Conservation (phyloP, 2,329 filamentous ascomycete genomes). For the Ophiocordyceps camponoti-rufipedis region DNA sequence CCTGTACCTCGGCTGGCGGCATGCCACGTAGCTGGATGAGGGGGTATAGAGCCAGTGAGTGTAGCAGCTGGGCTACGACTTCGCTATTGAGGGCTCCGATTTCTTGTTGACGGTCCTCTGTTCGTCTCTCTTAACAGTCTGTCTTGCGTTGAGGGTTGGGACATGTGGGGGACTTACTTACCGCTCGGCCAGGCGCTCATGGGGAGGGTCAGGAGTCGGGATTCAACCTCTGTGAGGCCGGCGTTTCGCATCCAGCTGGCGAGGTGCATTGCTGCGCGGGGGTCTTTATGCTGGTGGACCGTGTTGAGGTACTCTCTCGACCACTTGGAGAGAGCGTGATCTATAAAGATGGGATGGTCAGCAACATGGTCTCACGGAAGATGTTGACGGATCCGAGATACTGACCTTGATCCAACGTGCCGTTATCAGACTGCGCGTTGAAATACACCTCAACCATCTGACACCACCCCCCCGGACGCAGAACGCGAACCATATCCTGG, state of each 20-base stretch:
- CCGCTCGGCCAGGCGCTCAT: constrained; percentile 53
- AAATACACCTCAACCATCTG: constrained; percentile 81
- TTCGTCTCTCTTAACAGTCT: not conserved
- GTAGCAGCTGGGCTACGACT: constrained; percentile 34
- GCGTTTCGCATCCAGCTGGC: constrained; percentile 37
- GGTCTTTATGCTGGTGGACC: constrained; percentile 46
- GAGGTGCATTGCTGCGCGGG: constrained; percentile 43
- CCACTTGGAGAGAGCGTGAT: constrained; percentile 49
- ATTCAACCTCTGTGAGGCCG: constrained; percentile 52
- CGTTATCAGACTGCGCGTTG: constrained; percentile 73
- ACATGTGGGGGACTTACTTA: constrained; percentile 14
- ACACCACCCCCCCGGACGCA: constrained; percentile 65
- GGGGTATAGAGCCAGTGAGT: constrained; percentile 36
- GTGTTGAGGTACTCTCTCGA: constrained; percentile 45
- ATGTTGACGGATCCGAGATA: not conserved
- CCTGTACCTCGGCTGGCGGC: constrained; percentile 36
- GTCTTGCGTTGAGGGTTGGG: not conserved
- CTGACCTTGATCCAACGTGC: constrained; percentile 48
- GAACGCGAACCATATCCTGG: constrained; percentile 51
- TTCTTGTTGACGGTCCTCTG: constrained; percentile 31
- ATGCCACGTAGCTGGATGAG: constrained; percentile 35
- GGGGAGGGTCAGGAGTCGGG: constrained; percentile 45
- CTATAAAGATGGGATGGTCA: constrained; percentile 11
- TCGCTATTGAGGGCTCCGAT: constrained; percentile 35
- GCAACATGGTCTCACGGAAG: too few species aligned